Conservation (phyloP, 2,329 filamentous ascomycete genomes). For the Eutypa lata region DNA sequence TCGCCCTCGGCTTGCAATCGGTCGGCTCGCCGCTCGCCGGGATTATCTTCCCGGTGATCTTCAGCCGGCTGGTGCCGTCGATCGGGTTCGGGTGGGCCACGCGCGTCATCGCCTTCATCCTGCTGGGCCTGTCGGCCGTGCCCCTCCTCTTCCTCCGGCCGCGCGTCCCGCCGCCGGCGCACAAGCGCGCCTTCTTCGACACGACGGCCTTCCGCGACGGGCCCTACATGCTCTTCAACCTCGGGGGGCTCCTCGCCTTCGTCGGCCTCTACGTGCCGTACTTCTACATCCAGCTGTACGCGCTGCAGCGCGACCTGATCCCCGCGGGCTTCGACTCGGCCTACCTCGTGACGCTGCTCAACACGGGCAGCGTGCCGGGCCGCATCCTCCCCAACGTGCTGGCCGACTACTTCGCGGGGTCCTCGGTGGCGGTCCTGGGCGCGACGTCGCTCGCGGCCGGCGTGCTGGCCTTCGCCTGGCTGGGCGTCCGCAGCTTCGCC, state of each 20-base stretch:
- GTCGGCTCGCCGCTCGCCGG: constrained; percentile 26
- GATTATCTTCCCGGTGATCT: constrained; percentile 41
- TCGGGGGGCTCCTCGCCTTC: constrained; percentile 27
- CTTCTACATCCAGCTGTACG: constrained; percentile 28
- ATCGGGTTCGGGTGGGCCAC: constrained; percentile 52
- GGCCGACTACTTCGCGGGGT: constrained; percentile 24
- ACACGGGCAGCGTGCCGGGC: constrained; percentile 33
- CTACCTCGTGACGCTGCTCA: constrained; percentile 33
- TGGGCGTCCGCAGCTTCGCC: constrained; percentile 19
- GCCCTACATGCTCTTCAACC: constrained; percentile 24
- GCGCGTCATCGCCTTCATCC: constrained; percentile 38
- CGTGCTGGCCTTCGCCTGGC: constrained; percentile 30
- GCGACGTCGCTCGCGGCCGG: constrained; percentile 23
- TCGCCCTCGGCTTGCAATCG: constrained; percentile 19
- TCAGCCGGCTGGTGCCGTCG: constrained; percentile 34
- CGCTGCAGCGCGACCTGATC: constrained; percentile 10
- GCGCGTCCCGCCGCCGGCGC: constrained; percentile 17
- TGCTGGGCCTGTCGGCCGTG: constrained; percentile 25
- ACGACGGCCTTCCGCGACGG: constrained; percentile 23
- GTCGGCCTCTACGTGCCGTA: constrained; percentile 35
- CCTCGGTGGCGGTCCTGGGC: constrained; percentile 28
- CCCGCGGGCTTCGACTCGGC: constrained; percentile 11
- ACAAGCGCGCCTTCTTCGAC: constrained; percentile 24
- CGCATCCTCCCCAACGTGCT: constrained; percentile 33
- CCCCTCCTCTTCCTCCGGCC: constrained; percentile 25